Base-by-base conservation (phyloP, 441 rosid genomes). In the Gossypium schwendimanii region DNA sequence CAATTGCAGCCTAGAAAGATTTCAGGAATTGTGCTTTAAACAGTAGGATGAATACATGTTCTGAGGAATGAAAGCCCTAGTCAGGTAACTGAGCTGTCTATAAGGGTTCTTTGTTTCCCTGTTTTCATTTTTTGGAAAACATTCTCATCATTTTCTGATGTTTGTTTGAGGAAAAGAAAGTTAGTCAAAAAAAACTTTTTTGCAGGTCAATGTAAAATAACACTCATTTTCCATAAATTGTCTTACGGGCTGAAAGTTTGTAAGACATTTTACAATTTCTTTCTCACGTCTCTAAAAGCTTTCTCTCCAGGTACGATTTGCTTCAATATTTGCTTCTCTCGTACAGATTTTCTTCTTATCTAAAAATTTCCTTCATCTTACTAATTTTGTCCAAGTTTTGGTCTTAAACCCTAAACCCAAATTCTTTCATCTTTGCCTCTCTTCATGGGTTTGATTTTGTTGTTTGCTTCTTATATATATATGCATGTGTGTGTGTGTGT, bases 21-120 rank as follows among this genome's bases (percentile, higher is more conserved):
- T 84, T 79, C 79, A 87, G 75, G 84, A 81, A 49, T 76, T 83
- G 20, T 84, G 90, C 73, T 24, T 47, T 69, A 62, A 53, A 71
- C 31, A 49, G 68, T 69, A 9, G 73, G 53, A 64, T 21, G 69
- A 64, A 44, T 64, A 41, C 33, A 64, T 64, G 47, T 41, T 44
- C 7, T 20, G 69, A 64, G 15, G 53, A 64, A 64, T 44, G 53
- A 11, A 64, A 21, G 69, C 62, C 28, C 63, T 53, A 33, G 39
- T 54, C 63, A 57, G 77, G 69, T 78, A 75, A 70, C 75, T 63
- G 8, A 14, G 69, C 49, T 41, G 24, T 14, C 2, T 69, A 44
- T 18, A 67, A 18, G 2, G 9, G 20, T 63, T 64, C 53, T 20
- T 64, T 64, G 47, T 41, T 10, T 41, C 14, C 47, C 14, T 41